Evolutionary conservation across 768 basidiomycete genomes (phyloP).

Genomic region (Rhodocollybia butyracea): DNA sequence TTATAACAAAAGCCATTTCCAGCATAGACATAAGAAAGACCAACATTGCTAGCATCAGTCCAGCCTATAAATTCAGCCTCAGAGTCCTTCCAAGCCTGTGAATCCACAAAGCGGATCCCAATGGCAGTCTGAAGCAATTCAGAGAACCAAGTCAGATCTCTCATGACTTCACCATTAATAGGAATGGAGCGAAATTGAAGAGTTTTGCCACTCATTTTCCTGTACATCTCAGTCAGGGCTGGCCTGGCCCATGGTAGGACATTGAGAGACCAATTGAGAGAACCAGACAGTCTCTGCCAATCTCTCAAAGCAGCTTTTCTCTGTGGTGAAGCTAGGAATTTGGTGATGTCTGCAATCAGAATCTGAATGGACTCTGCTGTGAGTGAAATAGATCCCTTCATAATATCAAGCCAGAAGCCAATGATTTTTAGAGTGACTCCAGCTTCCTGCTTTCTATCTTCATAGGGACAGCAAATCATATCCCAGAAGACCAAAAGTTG

Average conservation of each 20-base stretch:
- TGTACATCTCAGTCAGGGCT: conserved; percentile 14
- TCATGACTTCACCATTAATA: conserved; percentile 11
- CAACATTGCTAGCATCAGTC: too few species aligned
- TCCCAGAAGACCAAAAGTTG: conserved; percentile 26
- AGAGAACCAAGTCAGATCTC: conserved; percentile 15
- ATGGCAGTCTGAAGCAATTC: conserved; percentile 8
- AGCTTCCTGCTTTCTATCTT: conserved; percentile 25
- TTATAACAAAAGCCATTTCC: too few species aligned
- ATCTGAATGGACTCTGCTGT: conserved; percentile 8
- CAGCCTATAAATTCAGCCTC: conserved; percentile 19
- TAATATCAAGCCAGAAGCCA: conserved; percentile 30
- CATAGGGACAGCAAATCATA: conserved; percentile 18
- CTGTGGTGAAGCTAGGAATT: conserved; percentile 5
- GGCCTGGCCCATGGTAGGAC: conserved; percentile 19
- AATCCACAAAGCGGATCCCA: conserved; percentile 16
- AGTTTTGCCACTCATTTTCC: conserved; percentile 10
- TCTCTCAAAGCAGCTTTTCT: conserved; percentile 15
- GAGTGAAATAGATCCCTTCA: conserved; percentile 21
- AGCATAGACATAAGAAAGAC: too few species aligned
- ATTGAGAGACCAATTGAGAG: conserved; percentile 31
- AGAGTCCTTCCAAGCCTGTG: conserved; percentile 9
- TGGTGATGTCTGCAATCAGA: conserved; percentile 12
- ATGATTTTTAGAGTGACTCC: conserved; percentile 27
- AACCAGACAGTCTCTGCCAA: conserved; percentile 27
- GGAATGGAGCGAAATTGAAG: not conserved